Evolutionary conservation across 306 rosid genomes (phyloP).

Genomic region (Cicer cuneatum): DNA sequence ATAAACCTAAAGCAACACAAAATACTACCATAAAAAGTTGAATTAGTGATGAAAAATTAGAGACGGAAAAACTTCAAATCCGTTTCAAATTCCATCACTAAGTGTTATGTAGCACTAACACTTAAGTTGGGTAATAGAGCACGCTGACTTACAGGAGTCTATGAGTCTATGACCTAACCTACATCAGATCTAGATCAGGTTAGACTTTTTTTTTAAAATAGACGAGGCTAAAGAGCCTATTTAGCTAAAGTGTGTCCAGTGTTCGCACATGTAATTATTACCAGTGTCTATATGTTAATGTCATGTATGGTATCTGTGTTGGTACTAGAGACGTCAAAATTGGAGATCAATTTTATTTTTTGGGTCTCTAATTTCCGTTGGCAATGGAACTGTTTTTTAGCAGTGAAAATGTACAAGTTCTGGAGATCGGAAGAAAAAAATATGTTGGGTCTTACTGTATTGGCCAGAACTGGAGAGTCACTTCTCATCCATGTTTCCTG

Average conservation of each 20-base stretch:
- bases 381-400: not conserved
- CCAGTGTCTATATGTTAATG: too few relatives aligned
- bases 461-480: conserved; percentile 73
- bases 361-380: not conserved
- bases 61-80: not conserved
- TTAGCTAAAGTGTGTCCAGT: too few relatives aligned
- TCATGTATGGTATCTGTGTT: too few relatives aligned
- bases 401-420: not conserved
- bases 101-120: too few relatives aligned
- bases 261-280: too few relatives aligned
- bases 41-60: not conserved
- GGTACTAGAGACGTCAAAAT: not conserved
- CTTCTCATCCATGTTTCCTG: conserved; percentile 88
- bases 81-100: not conserved
- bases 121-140: too few relatives aligned
- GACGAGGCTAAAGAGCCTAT: too few relatives aligned
- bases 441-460: conserved; percentile 59
- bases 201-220: too few relatives aligned
- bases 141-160: too few relatives aligned
- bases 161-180: too few relatives aligned
- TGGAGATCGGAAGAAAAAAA: not conserved
- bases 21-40: not conserved
- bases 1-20: not conserved
- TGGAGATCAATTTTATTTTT: not conserved
- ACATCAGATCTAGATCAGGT: too few relatives aligned